Conservation (phyloP, 1,284 basidiomycete species). For the Fistulinella cinereoalba region DNA sequence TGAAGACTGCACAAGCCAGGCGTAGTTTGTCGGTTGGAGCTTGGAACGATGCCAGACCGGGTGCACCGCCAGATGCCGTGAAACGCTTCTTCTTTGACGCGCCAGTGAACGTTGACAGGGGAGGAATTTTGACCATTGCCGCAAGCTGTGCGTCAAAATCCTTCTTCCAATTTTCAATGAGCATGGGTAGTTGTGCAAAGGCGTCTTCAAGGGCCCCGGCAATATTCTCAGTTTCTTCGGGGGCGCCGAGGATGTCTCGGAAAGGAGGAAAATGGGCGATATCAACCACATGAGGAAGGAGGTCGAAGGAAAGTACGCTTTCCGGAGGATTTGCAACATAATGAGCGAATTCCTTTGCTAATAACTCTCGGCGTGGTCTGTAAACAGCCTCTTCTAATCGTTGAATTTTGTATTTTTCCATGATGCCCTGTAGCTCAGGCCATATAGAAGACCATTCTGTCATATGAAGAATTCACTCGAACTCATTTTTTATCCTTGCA, state of each 20-base stretch:
- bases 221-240: neutral
- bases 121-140: neutral
- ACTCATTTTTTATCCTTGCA: no score
- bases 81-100: neutral
- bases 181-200: constrained; percentile 6
- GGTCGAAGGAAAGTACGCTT: neutral
- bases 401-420: neutral
- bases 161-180: constrained; percentile 10
- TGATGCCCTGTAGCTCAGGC: neutral
- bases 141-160: constrained; percentile 2
- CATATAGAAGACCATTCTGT: neutral
- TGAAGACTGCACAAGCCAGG: neutral
- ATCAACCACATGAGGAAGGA: neutral
- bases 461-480: no score
- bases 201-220: neutral
- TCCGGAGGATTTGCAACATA: neutral
- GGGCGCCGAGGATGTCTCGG: neutral
- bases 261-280: neutral
- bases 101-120: neutral
- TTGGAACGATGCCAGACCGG: neutral
- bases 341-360: neutral
- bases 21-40: neutral
- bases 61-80: no score
- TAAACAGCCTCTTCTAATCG: neutral
- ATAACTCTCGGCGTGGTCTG: neutral